These are phyloP conservation scores for Penicillium aurantiogriseum DNA, from an alignment of 2,329 filamentous ascomycete species.

Conservation along the genomic window DNA sequence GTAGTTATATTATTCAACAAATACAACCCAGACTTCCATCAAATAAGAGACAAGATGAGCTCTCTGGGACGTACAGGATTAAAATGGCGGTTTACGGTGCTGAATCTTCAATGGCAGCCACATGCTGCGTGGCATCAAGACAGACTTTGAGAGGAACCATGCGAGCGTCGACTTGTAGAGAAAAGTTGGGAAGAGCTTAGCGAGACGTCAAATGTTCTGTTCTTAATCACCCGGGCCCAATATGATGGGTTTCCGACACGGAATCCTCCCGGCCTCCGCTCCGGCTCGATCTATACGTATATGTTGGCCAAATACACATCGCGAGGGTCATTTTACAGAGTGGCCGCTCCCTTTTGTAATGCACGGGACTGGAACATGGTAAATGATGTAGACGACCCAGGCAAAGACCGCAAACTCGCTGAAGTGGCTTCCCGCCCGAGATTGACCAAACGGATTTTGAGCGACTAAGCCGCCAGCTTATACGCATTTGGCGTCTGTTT, in stretches of 20 bases:
- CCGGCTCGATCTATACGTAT: slow-evolving; percentile 39
- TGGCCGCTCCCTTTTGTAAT: slow-evolving; percentile 35
- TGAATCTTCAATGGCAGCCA: slow-evolving; percentile 35
- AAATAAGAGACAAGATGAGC: neutral
- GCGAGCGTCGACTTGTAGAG: slow-evolving; percentile 35
- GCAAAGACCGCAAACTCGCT: too few relatives aligned
- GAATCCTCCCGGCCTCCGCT: slow-evolving; percentile 23
- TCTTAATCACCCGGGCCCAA: slow-evolving; percentile 41
- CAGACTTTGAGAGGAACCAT: slow-evolving; percentile 42
- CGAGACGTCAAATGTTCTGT: slow-evolving; percentile 48
- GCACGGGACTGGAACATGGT: slow-evolving; percentile 26
- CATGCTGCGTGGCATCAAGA: slow-evolving; percentile 42
- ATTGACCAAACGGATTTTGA: too few relatives aligned
- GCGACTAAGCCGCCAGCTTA: too few relatives aligned
- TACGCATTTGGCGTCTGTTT: too few relatives aligned
- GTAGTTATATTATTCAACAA: too few relatives aligned
- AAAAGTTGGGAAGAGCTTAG: slow-evolving; percentile 38
- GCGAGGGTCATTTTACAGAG: slow-evolving; percentile 45
- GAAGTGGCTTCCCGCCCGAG: too few relatives aligned
- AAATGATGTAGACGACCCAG: too few relatives aligned
- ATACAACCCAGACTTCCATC: neutral
- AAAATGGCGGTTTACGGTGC: slow-evolving; percentile 15
- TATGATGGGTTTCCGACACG: slow-evolving; percentile 41
- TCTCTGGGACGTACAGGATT: neutral
- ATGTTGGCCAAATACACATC: slow-evolving; percentile 48